Percentiles rank a stretch among this genome's conserved stretches.
Evolutionary conservation across 2,329 filamentous ascomycete species (phyloP).

Genomic region (Metarhizium rileyi): DNA sequence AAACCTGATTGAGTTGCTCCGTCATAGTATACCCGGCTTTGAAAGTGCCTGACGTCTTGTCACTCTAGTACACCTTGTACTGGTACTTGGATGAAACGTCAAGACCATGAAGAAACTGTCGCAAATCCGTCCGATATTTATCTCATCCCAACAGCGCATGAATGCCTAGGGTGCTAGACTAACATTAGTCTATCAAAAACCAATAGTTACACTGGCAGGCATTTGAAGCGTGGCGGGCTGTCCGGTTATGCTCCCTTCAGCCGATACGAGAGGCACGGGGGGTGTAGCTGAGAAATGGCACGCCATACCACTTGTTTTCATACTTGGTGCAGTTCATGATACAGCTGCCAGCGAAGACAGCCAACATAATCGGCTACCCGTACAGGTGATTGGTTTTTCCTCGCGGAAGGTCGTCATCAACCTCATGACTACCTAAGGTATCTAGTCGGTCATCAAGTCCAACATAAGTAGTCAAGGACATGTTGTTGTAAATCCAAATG

Average conservation of each 20-base stretch:
- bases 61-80: not conserved
- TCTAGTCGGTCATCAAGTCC: too few relatives aligned
- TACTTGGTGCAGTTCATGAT: not conserved
- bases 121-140: not conserved
- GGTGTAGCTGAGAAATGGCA: constrained; percentile 4
- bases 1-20: too few relatives aligned
- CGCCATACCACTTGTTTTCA: not conserved
- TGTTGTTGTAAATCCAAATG: too few relatives aligned
- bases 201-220: constrained; percentile 10
- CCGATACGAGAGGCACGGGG: not conserved
- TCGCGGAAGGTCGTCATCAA: too few relatives aligned
- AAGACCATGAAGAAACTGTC: not conserved
- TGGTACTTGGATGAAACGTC: not conserved
- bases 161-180: not conserved
- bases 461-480: too few relatives aligned
- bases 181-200: constrained; percentile 3
- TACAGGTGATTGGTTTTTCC: not conserved
- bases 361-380: not conserved
- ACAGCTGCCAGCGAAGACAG: not conserved
- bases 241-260: not conserved
- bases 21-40: too few relatives aligned
- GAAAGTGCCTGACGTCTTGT: not conserved
- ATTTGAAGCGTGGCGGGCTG: constrained; percentile 6
- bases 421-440: too few relatives aligned
- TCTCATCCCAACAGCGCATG: constrained; percentile 1